Conservation (phyloP, 306 rosid species). For the Inga laurina region DNA sequence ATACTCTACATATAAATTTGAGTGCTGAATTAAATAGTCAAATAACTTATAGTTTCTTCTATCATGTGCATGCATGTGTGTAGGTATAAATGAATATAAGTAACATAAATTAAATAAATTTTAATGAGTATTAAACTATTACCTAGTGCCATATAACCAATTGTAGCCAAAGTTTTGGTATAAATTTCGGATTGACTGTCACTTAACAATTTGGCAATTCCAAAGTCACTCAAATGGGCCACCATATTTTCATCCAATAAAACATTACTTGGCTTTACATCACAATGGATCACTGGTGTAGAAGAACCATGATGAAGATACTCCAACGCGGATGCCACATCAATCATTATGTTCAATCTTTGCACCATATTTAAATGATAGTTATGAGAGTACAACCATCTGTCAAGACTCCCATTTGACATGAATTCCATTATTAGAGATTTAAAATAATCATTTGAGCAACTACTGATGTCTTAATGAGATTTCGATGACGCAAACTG, state of each 20-base stretch:
- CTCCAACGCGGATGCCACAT: background rate
- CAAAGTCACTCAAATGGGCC: conserved; percentile 7
- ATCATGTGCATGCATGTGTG: background rate
- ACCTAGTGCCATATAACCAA: conserved; percentile 9
- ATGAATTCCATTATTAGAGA: background rate
- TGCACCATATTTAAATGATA: background rate
- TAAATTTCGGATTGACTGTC: background rate
- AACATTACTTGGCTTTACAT: background rate
- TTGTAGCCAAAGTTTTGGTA: background rate
- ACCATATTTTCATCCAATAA: conserved; percentile 2
- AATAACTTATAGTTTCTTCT: background rate
- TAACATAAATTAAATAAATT: background rate
- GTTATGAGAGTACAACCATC: background rate
- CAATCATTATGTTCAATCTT: background rate
- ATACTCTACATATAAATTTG: background rate
- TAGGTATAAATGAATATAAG: background rate
- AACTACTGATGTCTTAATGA: background rate
- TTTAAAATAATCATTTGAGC: background rate
- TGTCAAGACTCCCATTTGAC: conserved; percentile 5
- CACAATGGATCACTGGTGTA: background rate
- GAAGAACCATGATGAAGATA: background rate
- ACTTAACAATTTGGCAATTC: background rate
- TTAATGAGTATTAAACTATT: background rate
- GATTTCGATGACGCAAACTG: background rate
- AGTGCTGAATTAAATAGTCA: background rate